A percentile compares a stretch with the other conserved stretches of the same genome.
phyloP scores from a whole-genome alignment of 352 stramenopile species.

The Phytophthora gonapodyides region DNA sequence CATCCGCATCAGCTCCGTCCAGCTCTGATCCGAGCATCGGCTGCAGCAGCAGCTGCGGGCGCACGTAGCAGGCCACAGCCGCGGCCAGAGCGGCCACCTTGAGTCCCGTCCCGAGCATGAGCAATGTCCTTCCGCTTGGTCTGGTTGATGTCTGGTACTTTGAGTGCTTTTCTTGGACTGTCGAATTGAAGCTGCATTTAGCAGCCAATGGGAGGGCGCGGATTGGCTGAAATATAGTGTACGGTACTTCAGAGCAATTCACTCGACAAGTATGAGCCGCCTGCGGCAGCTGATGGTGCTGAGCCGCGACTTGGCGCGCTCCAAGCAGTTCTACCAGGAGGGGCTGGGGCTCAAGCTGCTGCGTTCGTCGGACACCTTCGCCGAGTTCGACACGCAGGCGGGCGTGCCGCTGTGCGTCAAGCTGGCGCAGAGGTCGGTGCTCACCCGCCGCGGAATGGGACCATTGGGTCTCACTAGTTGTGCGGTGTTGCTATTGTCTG shows the following conservation, averaged over 20 bases:
- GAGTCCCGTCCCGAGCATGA: conserved; percentile 37
- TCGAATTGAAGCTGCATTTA: conserved; percentile 36
- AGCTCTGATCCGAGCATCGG: conserved; percentile 33
- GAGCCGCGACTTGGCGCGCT: conserved; percentile 79
- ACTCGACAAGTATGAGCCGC: conserved; percentile 44
- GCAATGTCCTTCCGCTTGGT: neutral
- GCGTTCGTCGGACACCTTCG: conserved; percentile 80
- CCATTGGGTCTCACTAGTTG: conserved; percentile 1
- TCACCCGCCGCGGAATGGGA: neutral
- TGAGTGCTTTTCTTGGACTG: conserved; percentile 15
- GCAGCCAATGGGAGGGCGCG: conserved; percentile 1
- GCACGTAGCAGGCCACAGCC: conserved; percentile 54
- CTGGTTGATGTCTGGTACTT: conserved; percentile 1
- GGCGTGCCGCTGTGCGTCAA: conserved; percentile 80
- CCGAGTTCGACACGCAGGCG: conserved; percentile 74
- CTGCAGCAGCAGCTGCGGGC: conserved; percentile 48
- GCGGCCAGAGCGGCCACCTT: conserved; percentile 51
- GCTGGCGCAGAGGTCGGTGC: conserved; percentile 69
- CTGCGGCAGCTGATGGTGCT: conserved; percentile 87
- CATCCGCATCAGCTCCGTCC: conserved; percentile 40
- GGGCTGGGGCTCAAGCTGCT: conserved; percentile 77
- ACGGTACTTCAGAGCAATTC: neutral
- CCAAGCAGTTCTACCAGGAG: conserved; percentile 85
- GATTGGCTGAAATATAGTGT: conserved; percentile 34
- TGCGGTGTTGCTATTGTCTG: conserved; percentile 3